These are phyloP conservation scores for Fulvia fulva DNA, from an alignment of 2,329 filamentous ascomycete species.

Conservation along the genomic window DNA sequence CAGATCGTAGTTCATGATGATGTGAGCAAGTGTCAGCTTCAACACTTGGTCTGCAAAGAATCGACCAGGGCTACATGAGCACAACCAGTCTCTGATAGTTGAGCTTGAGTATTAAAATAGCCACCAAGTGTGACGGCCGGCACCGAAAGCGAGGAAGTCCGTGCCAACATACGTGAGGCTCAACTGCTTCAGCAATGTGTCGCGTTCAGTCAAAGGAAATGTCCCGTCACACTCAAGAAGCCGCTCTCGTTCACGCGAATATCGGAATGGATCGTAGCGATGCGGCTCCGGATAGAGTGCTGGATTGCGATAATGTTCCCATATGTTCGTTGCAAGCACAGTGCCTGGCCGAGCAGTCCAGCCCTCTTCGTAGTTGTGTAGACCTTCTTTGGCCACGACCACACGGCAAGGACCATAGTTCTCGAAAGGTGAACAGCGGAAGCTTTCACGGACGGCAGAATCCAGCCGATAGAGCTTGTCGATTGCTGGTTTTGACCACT, in stretches of 20 bases:
- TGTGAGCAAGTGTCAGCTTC: neutral
- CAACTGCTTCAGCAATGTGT: neutral
- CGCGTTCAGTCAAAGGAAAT: neutral
- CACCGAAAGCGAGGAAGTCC: neutral
- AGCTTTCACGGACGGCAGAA: constrained; percentile 28
- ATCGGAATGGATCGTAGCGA: neutral
- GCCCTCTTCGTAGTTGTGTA: neutral
- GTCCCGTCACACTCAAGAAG: neutral
- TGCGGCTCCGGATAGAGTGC: neutral
- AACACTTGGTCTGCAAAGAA: neutral
- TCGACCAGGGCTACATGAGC: neutral
- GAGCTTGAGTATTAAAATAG: neutral
- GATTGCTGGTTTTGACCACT: constrained; percentile 21
- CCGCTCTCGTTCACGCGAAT: neutral
- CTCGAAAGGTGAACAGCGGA: constrained; percentile 17
- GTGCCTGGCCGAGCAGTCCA: neutral
- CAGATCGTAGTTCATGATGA: neutral
- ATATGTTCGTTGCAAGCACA: neutral
- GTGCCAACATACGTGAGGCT: neutral
- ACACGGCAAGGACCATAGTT: constrained; percentile 19
- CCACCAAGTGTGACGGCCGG: neutral
- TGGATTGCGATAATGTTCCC: neutral
- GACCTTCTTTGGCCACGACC: constrained; percentile 15
- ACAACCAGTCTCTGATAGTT: neutral
- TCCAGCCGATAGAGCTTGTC: constrained; percentile 22